phyloP scores from a whole-genome alignment of 2,329 filamentous ascomycete species.

The Paramyrothecium sp. region DNA sequence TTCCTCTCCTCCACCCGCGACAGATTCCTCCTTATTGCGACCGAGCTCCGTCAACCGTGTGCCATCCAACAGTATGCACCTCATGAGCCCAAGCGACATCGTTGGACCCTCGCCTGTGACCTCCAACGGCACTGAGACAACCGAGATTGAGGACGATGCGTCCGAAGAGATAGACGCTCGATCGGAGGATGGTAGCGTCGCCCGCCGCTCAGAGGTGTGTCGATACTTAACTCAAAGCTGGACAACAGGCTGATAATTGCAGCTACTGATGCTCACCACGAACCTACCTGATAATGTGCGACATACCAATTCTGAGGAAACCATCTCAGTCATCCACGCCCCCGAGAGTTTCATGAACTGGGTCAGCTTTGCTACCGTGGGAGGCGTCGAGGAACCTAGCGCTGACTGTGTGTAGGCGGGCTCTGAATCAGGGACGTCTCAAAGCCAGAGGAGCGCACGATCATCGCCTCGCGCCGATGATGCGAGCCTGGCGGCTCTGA shows the following conservation, averaged over 20 bases:
- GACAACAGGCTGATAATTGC: constrained; percentile 10
- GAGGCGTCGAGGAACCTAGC: background rate
- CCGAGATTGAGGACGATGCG: constrained; percentile 79
- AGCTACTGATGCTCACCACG: constrained; percentile 55
- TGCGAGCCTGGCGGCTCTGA: constrained; percentile 24
- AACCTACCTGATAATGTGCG: constrained; percentile 57
- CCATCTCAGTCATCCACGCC: constrained; percentile 88
- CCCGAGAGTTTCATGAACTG: constrained; percentile 80
- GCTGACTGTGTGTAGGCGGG: constrained; percentile 37
- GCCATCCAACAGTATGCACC: constrained; percentile 50
- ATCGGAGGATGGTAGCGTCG: constrained; percentile 7
- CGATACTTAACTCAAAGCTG: background rate
- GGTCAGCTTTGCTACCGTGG: constrained; percentile 47
- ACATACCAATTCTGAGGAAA: constrained; percentile 67
- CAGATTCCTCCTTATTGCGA: constrained; percentile 48
- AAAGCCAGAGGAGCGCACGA: constrained; percentile 30
- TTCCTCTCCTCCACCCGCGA: constrained; percentile 32
- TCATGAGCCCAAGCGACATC: constrained; percentile 64
- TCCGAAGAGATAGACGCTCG: constrained; percentile 55
- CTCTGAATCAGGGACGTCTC: constrained; percentile 33
- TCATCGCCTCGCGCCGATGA: constrained; percentile 37
- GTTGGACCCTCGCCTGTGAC: constrained; percentile 83
- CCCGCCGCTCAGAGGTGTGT: constrained; percentile 28
- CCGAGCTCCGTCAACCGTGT: constrained; percentile 49
- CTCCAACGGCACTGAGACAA: constrained; percentile 78